phyloP scores from a whole-genome alignment of 306 rosid genomes.

The Datisca glomerata region DNA sequence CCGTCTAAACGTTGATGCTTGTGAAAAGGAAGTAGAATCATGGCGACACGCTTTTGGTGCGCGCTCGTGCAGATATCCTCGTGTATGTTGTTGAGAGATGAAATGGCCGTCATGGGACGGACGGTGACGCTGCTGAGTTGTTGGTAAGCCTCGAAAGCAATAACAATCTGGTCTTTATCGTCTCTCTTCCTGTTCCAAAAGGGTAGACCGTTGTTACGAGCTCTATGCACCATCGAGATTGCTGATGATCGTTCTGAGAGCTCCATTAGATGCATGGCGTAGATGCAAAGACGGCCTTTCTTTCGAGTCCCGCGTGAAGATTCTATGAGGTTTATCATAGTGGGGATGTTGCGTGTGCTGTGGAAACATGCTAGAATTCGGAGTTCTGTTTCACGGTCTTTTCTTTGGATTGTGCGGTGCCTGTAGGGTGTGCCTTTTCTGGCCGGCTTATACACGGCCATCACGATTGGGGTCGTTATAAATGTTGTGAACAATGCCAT shows the following conservation, averaged over 20 bases:
- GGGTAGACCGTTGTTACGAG: slow-evolving; percentile 55
- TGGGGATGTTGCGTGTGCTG: slow-evolving; percentile 45
- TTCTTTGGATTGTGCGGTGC: slow-evolving; percentile 35
- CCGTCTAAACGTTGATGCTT: slow-evolving; percentile 51
- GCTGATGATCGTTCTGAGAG: slow-evolving; percentile 72
- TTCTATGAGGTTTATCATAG: slow-evolving; percentile 49
- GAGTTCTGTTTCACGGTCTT: slow-evolving; percentile 31
- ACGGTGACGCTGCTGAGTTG: slow-evolving; percentile 38
- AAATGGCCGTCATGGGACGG: slow-evolving; percentile 63
- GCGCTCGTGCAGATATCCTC: slow-evolving; percentile 63
- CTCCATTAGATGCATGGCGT: slow-evolving; percentile 76
- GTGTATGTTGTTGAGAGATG: slow-evolving; percentile 37
- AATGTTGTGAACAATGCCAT: slow-evolving; percentile 74
- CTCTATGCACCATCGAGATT: slow-evolving; percentile 63
- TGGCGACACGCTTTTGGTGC: slow-evolving; percentile 39
- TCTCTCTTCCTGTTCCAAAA: slow-evolving; percentile 47
- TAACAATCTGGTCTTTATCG: slow-evolving; percentile 35
- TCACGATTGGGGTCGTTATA: slow-evolving; percentile 61
- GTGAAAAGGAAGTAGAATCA: slow-evolving; percentile 54
- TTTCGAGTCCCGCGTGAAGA: slow-evolving; percentile 44
- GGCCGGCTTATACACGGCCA: slow-evolving; percentile 58
- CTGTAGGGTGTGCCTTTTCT: slow-evolving; percentile 55
- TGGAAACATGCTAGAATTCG: slow-evolving; percentile 63
- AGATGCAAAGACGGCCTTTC: slow-evolving; percentile 42
- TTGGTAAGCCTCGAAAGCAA: slow-evolving; percentile 54